A percentile compares a stretch with the other conserved stretches of the same genome.
Evolutionary conservation across 805 yeast genomes (phyloP).

Genomic region (Teunomyces tritomae): DNA sequence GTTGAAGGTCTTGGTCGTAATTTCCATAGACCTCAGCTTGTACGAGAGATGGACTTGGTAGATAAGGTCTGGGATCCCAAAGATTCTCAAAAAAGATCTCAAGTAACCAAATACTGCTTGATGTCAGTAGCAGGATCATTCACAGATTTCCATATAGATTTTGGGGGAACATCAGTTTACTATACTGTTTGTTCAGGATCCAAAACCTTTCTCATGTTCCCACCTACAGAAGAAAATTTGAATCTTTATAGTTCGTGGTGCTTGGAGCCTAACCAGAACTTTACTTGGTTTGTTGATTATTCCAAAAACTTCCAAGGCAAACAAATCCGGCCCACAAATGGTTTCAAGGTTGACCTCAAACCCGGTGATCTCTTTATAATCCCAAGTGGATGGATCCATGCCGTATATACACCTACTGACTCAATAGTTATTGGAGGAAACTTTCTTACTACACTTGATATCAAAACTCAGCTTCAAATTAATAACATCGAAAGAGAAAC

Average conservation of each 20-base stretch:
- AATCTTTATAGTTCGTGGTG: slow-evolving; percentile 72
- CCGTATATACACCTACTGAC: slow-evolving; percentile 80
- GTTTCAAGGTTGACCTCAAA: slow-evolving; percentile 51
- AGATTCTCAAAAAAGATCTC: slow-evolving; percentile 42
- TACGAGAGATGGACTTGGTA: slow-evolving; percentile 64
- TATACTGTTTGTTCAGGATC: slow-evolving; percentile 77
- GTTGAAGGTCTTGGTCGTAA: slow-evolving; percentile 43
- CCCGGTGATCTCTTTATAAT: slow-evolving; percentile 76
- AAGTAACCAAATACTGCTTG: slow-evolving; percentile 72
- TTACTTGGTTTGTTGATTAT: slow-evolving; percentile 62
- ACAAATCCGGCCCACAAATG: slow-evolving; percentile 30
- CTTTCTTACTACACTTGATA: slow-evolving; percentile 63
- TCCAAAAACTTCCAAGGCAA: slow-evolving; percentile 29
- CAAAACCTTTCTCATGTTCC: slow-evolving; percentile 73
- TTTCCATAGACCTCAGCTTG: slow-evolving; percentile 65
- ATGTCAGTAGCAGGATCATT: slow-evolving; percentile 81
- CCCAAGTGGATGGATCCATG: slow-evolving; percentile 93
- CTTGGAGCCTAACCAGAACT: slow-evolving; percentile 56
- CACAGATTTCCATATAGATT: slow-evolving; percentile 90
- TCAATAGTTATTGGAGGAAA: slow-evolving; percentile 87
- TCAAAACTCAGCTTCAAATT: slow-evolving; percentile 61
- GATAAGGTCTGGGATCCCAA: slow-evolving; percentile 56
- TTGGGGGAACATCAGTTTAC: slow-evolving; percentile 90
- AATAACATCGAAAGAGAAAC: slow-evolving; percentile 63
- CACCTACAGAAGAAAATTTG: slow-evolving; percentile 69